Evolutionary conservation across 148 eudicot genomes (phyloP), one percentile per base, ranked within the genome.

Genomic region (Heliamphora exappendiculata): DNA sequence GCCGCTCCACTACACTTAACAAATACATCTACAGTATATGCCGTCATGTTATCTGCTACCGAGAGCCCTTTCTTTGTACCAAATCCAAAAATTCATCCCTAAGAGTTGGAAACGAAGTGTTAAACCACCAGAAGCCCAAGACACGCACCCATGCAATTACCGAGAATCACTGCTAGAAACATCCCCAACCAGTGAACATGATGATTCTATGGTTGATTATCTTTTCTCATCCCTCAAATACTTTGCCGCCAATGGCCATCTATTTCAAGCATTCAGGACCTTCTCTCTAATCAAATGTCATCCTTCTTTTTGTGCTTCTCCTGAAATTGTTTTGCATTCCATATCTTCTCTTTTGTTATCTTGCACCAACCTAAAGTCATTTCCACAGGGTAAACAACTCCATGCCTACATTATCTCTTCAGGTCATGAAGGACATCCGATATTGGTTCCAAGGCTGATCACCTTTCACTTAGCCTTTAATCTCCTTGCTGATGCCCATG

Each of bases 331-430:
- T 78, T 75, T 87, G 57, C 81, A 81, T n/a, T 84, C 97, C 5
- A 19, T 88, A 58, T 86, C 88, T 36, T 89, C 84, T 44, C 86
- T 91, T 24, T 80, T 94, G 44, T 57, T 78, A 47, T 86, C 84
- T 66, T 91, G 97, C 84, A 74, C 86, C 50, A 78, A 85, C 34
- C 62, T 54, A 29, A 87, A 83, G 74, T 81, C 81, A 67, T 77
- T 90, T 63, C 64, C 79, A 70, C 88, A 82, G 65, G 97, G 97
- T 77, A 79, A 76, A 76, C 97, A 90, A 81, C 72, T 94, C 62
- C 98, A 94, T 75, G 86, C 86, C 53, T 84, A 82, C 36, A 69
- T 81, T 49, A 76, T 94, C 41, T 64, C 76, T 70, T 85, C 78
- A 72, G 98, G 98, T 68, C 76, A 88, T 37, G 79, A 79, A 66